phyloP scores from a whole-genome alignment of 2,329 filamentous ascomycete genomes.

The Lasiodiplodia citricola region DNA sequence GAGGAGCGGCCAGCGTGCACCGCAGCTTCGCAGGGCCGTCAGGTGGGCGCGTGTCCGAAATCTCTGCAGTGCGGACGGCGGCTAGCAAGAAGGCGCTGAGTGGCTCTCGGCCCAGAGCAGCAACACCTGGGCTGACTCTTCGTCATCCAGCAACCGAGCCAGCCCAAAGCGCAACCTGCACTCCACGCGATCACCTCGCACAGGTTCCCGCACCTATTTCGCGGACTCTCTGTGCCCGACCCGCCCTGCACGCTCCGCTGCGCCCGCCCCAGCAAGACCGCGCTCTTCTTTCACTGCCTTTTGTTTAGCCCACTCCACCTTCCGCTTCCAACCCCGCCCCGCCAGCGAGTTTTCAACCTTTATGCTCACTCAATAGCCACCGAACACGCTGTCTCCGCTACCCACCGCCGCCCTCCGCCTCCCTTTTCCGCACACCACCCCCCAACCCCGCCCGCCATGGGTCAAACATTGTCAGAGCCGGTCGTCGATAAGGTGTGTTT shows the following conservation, averaged over 20 bases:
- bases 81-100: conserved; percentile 18
- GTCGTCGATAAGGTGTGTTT: conserved; percentile 90
- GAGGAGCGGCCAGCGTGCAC: not conserved
- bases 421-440: conserved; percentile 2
- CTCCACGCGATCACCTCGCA: conserved; percentile 26
- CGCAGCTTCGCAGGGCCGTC: not conserved
- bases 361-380: conserved; percentile 26
- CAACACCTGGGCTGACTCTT: conserved; percentile 27
- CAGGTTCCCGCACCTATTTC: conserved; percentile 23
- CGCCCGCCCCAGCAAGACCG: not conserved
- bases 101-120: conserved; percentile 20
- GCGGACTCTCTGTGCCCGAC: conserved; percentile 10
- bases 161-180: conserved; percentile 26
- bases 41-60: conserved; percentile 10
- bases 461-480: conserved; percentile 98
- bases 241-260: conserved; percentile 4
- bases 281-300: not conserved
- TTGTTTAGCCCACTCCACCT: conserved; percentile 25
- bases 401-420: conserved; percentile 24
- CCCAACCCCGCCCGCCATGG: conserved; percentile 63
- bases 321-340: conserved; percentile 24
- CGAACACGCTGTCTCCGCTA: conserved; percentile 23
- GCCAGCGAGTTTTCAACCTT: conserved; percentile 27
- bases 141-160: conserved; percentile 26
- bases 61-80: conserved; percentile 22